Percentiles rank a stretch among this genome's conserved stretches.
Evolutionary conservation across 306 rosid species (phyloP).

Genomic region (Fragaria ananassa): DNA sequence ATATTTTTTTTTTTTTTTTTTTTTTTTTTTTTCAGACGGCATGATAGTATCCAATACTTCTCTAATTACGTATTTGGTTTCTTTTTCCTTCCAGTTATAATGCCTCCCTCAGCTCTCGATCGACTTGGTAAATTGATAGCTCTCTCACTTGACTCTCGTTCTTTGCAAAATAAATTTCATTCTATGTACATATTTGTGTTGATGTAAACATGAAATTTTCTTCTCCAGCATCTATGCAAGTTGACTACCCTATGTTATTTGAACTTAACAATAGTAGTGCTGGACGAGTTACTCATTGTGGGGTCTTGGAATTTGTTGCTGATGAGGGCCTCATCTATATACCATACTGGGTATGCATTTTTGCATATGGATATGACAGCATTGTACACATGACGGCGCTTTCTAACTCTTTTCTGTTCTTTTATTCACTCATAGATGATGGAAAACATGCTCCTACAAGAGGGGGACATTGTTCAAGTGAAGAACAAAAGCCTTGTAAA

Average conservation of each 20-base stretch:
- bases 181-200: neutral
- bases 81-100: constrained; percentile 45
- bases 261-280: constrained; percentile 38
- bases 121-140: constrained; percentile 36
- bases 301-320: constrained; percentile 53
- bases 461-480: constrained; percentile 41
- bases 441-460: constrained; percentile 50
- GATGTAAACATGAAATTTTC: constrained; percentile 1
- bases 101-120: constrained; percentile 55
- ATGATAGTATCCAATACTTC: neutral
- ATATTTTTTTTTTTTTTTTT: neutral
- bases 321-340: constrained; percentile 42
- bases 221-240: constrained; percentile 33
- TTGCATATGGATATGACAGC: neutral
- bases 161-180: neutral
- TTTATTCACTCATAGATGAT: constrained; percentile 39
- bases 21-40: neutral
- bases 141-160: constrained; percentile 13
- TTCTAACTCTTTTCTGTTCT: constrained; percentile 9
- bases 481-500: constrained; percentile 35
- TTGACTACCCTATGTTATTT: constrained; percentile 60
- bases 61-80: constrained; percentile 13
- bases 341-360: constrained; percentile 43
- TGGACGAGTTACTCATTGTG: constrained; percentile 44
- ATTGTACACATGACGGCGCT: neutral